Base-by-base conservation (phyloP, 495 filamentous ascomycete species). In the Podospora anserina region DNA sequence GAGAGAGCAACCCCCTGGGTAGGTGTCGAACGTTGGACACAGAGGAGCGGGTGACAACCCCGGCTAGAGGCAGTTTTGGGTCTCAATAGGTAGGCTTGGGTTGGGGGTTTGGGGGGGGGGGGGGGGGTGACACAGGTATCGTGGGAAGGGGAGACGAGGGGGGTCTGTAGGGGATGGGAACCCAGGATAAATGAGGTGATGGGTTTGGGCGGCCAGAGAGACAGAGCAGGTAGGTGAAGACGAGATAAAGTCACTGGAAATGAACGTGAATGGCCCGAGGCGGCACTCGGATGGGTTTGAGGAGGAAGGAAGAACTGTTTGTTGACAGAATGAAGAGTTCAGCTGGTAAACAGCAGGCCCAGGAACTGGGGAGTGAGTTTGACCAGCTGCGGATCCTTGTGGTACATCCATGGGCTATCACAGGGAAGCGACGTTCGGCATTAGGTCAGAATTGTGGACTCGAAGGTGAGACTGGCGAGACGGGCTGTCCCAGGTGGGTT, bases 21-120 rank as follows among this genome's bases (percentile, higher is more conserved):
- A 7, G 39, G 13, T 20, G 64, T 60, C 55, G 64, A 60, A 59
- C 56, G 64, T 66, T 57, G 54, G 44, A 66, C 55, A 49, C 39
- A 7, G 1, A 32, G 30, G 39, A 49, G 39, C 39, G 39, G 39
- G 39, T 49, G 39, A 49, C 39, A 49, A 49, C 9, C 39, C 5
- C 39, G 39, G 39, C 39, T 49, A 49, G 39, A 49, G 39, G 39
- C 39, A 49, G 39, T 49, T 13, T 49, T 18, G 15, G 39, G 39
- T 49, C 39, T 49, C 39, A 49, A 49, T 3, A 49, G 15, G 13
- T 3, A 49, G 15, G 13, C 39, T 11, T 49, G 39, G 39, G 9
- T 49, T 16, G 6, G 39, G 39, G 2, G 1, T 32, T 4, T 49
- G 1, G 20, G 20, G 1, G 1, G 20, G 1, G 20, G 1, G 20